phyloP scores from a whole-genome alignment of 2,329 filamentous ascomycete species.

The Pseudogymnoascus pannorum region DNA sequence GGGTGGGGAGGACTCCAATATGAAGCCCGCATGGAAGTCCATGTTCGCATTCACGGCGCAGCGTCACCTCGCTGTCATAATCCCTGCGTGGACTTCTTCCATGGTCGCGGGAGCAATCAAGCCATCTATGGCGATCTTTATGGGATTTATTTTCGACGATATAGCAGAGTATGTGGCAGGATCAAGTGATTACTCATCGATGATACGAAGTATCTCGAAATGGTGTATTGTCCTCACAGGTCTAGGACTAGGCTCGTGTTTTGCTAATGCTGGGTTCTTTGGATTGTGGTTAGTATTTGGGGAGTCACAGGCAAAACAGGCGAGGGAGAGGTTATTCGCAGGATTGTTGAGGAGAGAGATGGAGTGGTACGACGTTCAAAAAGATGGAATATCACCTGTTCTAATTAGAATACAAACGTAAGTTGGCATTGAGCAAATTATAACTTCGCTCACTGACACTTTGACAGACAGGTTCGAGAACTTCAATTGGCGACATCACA shows the following conservation, averaged over 20 bases:
- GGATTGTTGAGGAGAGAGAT: slow-evolving; percentile 66
- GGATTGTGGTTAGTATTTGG: slow-evolving; percentile 69
- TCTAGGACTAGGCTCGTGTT: slow-evolving; percentile 59
- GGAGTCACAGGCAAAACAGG: slow-evolving; percentile 66
- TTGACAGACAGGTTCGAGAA: slow-evolving; percentile 66
- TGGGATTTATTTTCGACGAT: slow-evolving; percentile 67
- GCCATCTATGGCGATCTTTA: slow-evolving; percentile 59
- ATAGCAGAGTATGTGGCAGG: slow-evolving; percentile 61
- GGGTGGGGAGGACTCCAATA: not conserved
- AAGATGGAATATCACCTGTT: slow-evolving; percentile 65
- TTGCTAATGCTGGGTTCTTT: slow-evolving; percentile 60
- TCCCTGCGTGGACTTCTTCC: slow-evolving; percentile 48
- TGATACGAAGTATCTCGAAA: slow-evolving; percentile 48
- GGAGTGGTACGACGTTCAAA: slow-evolving; percentile 71
- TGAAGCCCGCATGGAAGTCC: slow-evolving; percentile 16
- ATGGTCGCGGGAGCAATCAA: slow-evolving; percentile 53
- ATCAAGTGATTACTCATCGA: slow-evolving; percentile 37
- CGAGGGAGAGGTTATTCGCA: slow-evolving; percentile 57
- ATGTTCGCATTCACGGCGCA: slow-evolving; percentile 68
- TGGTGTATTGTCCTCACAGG: slow-evolving; percentile 57
- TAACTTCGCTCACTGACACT: slow-evolving; percentile 17
- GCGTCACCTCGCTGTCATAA: slow-evolving; percentile 48
- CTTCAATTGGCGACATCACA: slow-evolving; percentile 75
- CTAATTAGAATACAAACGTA: slow-evolving; percentile 68
- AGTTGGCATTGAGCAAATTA: slow-evolving; percentile 27